phyloP scores from a whole-genome alignment of 2,329 filamentous ascomycete species.

The Apiospora aurea region DNA sequence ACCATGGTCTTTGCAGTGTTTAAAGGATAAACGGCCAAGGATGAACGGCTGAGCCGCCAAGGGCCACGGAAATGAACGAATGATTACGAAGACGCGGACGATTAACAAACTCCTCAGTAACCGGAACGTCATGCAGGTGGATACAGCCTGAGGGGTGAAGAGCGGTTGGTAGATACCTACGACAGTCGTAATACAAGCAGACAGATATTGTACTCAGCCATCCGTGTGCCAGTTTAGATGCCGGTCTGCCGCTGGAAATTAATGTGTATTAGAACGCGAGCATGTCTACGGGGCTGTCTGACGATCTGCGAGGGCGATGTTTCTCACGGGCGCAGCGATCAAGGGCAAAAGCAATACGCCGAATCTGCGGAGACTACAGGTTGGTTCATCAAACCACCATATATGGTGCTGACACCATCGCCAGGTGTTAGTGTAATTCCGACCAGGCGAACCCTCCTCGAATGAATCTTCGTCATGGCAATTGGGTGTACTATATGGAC shows the following conservation, averaged over 20 bases:
- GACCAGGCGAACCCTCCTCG: too few relatives aligned
- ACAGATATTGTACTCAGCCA: not conserved
- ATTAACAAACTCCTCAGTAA: not conserved
- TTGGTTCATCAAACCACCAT: not conserved
- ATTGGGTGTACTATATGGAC: not conserved
- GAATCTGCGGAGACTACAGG: not conserved
- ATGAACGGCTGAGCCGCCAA: not conserved
- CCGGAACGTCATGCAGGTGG: not conserved
- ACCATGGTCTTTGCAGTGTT: not conserved
- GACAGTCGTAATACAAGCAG: not conserved
- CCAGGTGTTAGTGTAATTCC: too few relatives aligned
- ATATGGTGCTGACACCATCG: not conserved
- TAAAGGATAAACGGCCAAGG: not conserved
- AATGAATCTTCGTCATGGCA: too few relatives aligned
- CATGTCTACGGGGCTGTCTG: not conserved
- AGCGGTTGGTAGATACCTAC: not conserved
- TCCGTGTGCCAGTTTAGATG: not conserved
- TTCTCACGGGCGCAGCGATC: constrained; percentile 1
- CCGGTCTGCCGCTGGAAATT: not conserved
- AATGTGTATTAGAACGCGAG: not conserved
- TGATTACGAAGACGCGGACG: not conserved
- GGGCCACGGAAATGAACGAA: not conserved
- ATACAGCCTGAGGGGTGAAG: not conserved
- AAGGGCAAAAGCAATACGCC: not conserved
- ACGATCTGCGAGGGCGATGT: not conserved